phyloP scores from a whole-genome alignment of 2,329 filamentous ascomycete genomes.

The Trichocomaceae sp. region DNA sequence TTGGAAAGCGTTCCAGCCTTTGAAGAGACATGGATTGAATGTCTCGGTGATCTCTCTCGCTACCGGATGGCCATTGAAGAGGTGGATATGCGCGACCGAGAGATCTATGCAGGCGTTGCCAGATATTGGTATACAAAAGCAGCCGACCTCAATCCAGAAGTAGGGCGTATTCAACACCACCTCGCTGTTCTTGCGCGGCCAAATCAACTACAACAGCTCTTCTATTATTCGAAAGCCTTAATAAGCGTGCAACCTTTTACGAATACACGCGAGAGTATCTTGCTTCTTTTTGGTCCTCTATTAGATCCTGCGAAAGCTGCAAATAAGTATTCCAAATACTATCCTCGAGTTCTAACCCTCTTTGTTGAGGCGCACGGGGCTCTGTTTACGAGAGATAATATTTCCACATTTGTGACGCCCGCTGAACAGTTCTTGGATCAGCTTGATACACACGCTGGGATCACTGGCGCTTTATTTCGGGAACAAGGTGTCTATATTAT shows the following conservation, averaged over 20 bases:
- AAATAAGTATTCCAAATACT: conserved; percentile 19
- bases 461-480: conserved; percentile 43
- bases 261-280: conserved; percentile 51
- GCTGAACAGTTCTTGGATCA: conserved; percentile 38
- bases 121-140: conserved; percentile 79
- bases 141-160: conserved; percentile 65
- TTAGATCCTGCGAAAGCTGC: conserved; percentile 35
- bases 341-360: conserved; percentile 32
- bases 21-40: conserved; percentile 88
- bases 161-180: conserved; percentile 81
- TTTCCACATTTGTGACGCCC: conserved; percentile 35
- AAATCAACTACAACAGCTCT: conserved; percentile 52
- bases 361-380: conserved; percentile 51
- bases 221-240: conserved; percentile 54
- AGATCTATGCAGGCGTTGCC: conserved; percentile 75
- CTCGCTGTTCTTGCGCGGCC: conserved; percentile 62
- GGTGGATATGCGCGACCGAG: conserved; percentile 64
- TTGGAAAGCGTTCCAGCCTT: conserved; percentile 81
- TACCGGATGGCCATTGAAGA: conserved; percentile 93
- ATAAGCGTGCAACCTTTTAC: conserved; percentile 50
- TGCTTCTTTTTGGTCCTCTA: conserved; percentile 49
- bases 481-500: conserved; percentile 51
- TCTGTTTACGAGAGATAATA: conserved; percentile 35
- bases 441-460: conserved; percentile 44
- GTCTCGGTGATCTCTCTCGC: conserved; percentile 74